Conservation (phyloP, 148 eudicot genomes). For the Polygonum aviculare region DNA sequence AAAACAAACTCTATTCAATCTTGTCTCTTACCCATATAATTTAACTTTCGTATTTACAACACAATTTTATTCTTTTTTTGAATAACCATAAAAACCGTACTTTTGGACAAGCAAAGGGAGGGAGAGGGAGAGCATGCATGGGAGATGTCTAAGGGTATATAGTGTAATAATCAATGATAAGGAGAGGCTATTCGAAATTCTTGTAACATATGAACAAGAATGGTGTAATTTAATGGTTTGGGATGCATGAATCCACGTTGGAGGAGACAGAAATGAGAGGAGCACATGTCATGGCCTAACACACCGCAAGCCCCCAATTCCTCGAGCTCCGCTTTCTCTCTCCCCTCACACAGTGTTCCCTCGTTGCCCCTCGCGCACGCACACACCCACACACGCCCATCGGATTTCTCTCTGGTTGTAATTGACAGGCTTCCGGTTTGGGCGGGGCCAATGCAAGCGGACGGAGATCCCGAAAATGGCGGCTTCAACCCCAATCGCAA, state of each 20-base stretch:
- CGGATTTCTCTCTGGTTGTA: neutral
- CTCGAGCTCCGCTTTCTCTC: neutral
- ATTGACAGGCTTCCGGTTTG: neutral
- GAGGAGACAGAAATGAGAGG: slow-evolving; percentile 7
- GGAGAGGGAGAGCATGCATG: no score
- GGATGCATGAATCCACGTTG: neutral
- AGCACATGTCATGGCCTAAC: slow-evolving; percentile 10
- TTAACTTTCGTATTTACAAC: no score
- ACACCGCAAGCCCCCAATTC: slow-evolving; percentile 5
- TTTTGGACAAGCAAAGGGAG: no score
- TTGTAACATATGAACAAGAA: no score
- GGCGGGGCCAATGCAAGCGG: slow-evolving; percentile 7
- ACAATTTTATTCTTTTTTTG: no score
- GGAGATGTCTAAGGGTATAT: no score
- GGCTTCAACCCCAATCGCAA: slow-evolving; percentile 7
- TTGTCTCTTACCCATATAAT: no score
- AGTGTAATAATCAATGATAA: no score
- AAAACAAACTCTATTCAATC: no score
- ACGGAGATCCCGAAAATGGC: slow-evolving; percentile 11
- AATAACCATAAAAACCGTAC: no score
- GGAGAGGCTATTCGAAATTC: no score
- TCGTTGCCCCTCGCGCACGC: neutral
- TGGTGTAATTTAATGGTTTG: no score
- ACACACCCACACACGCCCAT: neutral
- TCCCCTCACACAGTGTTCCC: neutral